Percentiles rank a stretch among this genome's conserved stretches.
These are phyloP conservation scores for Onygenales sp. DNA, from an alignment of 2,329 filamentous ascomycete genomes.

Conservation along the genomic window DNA sequence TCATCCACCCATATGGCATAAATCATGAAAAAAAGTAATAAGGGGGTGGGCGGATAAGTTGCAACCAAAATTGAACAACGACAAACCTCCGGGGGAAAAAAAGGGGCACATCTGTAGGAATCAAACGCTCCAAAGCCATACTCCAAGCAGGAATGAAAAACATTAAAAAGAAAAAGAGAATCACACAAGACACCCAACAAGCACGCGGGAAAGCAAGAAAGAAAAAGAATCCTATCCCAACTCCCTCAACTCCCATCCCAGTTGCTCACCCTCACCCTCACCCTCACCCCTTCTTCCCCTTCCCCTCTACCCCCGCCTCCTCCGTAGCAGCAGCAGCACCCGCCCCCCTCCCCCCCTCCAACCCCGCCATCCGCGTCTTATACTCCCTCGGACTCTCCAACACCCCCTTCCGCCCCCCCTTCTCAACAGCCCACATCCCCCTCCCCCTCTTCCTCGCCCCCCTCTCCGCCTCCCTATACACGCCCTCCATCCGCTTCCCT, in stretches of 20 bases:
- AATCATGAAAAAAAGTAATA: too few species aligned
- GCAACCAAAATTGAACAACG: too few species aligned
- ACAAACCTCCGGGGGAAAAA: too few species aligned
- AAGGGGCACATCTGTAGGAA: too few species aligned
- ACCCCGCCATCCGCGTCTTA: conserved; percentile 53
- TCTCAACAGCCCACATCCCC: conserved; percentile 62
- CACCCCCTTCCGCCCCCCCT: conserved; percentile 40
- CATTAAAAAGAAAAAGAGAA: neutral
- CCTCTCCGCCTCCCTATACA: conserved; percentile 38
- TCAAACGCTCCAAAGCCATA: neutral
- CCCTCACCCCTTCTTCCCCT: neutral
- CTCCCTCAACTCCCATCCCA: too few species aligned
- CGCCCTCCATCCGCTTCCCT: conserved; percentile 44
- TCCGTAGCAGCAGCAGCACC: neutral
- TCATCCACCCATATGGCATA: too few species aligned
- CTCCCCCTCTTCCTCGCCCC: conserved; percentile 53
- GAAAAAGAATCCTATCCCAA: neutral
- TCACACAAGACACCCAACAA: neutral
- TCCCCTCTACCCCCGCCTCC: neutral
- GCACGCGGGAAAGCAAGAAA: neutral
- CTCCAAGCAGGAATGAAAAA: neutral
- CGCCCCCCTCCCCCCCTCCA: conserved; percentile 23
- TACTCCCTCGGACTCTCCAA: conserved; percentile 83
- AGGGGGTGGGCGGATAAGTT: too few species aligned
- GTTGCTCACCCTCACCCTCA: neutral